phyloP scores from a whole-genome alignment of 169 alveolate species.

The Cystoisospora suis region DNA sequence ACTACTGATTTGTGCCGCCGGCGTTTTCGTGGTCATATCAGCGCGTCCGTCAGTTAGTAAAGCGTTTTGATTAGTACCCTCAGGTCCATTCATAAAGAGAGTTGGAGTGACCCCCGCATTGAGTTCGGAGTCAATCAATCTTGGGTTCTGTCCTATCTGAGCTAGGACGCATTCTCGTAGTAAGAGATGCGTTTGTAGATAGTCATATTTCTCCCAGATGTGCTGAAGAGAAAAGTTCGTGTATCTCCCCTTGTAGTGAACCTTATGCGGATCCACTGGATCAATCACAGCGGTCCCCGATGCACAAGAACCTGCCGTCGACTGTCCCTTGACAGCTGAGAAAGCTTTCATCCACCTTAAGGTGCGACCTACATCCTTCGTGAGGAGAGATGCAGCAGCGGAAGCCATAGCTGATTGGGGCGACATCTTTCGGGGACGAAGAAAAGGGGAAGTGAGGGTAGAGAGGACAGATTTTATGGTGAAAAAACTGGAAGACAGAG shows the following conservation, averaged over 20 bases:
- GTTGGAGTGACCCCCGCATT: constrained; percentile 26
- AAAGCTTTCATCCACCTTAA: constrained; percentile 50
- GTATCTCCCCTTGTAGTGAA: constrained; percentile 41
- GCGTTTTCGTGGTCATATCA: too few relatives aligned
- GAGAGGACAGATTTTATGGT: background rate
- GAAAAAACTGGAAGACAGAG: background rate
- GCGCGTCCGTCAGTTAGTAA: too few relatives aligned
- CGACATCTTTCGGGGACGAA: background rate
- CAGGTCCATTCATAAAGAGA: background rate
- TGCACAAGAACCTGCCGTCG: constrained; percentile 25
- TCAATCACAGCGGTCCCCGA: constrained; percentile 26
- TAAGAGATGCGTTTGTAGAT: constrained; percentile 59
- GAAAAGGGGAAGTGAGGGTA: background rate
- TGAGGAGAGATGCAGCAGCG: constrained; percentile 26
- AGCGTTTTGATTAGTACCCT: background rate
- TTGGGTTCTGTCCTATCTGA: constrained; percentile 52
- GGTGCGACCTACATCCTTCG: constrained; percentile 16
- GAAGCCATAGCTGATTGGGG: constrained; percentile 5
- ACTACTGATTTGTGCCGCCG: too few relatives aligned
- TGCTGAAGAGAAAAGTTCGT: constrained; percentile 64
- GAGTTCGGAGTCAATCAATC: constrained; percentile 50
- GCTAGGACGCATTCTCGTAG: constrained; percentile 32
- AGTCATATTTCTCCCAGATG: constrained; percentile 59
- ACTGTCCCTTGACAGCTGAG: constrained; percentile 20
- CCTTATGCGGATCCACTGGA: constrained; percentile 11